Base-by-base conservation (phyloP, 2,329 filamentous ascomycete species). In the Monilinia fructicola region DNA sequence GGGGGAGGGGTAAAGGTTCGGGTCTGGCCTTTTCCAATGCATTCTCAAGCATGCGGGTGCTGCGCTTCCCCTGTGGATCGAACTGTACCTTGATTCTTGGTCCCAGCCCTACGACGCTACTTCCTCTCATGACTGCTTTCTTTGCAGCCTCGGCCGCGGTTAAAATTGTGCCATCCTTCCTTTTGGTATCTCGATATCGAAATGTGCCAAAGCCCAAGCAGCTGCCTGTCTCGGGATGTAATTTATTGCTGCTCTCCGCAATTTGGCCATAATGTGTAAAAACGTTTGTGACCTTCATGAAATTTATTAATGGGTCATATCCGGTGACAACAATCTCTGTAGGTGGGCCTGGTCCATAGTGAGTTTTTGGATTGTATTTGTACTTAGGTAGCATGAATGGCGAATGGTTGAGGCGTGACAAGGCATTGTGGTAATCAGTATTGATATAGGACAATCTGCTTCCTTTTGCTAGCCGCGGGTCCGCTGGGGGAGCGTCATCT, bases 121-220 rank as follows among this genome's bases (percentile, higher is more conserved):
- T 89, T 76, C 90, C 92, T 70, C 88, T 85, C 68, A 88, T 85
- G 50, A 93, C 88, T 12, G 95, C 95, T 72, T 87, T 85, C 73
- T 90, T 91, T 11, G 95, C 94, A 52, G 93, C 91, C 68, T 91
- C 89, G 52, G 90, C 87, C 7, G 92, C 95, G 60, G 88, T 84
- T 50, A 92, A 80, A 2, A 78, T 82, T 71, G 81, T 80, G 9
- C 54, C 68, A 11, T 71, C 72, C 46, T 71, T 74, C 6, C 62
- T 54, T 80, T 86, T 84, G 2, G 84, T 81, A 76, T 98, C 94
- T 74, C 90, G 88, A 78, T 96, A 99, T 67, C 90, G 88, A 75
- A 99, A 92, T 21, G 92, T 92, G 71, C 92, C 96, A 76, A 99
- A 93, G 16, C 95, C 95, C 16, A 99, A 84, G 76, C 96, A 96